Evolutionary conservation across 306 rosid species (phyloP).

Genomic region (Herpetospermum pedunculosum): DNA sequence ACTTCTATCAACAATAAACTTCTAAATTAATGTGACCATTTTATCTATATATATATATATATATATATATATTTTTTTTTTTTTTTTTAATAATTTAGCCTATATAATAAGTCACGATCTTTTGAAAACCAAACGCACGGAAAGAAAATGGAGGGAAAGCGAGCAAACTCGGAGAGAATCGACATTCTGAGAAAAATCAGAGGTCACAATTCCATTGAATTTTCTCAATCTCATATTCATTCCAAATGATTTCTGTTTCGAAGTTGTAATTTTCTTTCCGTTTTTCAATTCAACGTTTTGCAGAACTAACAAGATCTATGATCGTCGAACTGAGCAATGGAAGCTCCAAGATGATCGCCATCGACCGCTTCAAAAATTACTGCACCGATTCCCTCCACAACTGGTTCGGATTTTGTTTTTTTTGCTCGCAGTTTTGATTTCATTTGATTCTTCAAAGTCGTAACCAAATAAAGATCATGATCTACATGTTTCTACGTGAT

Average conservation of each 20-base stretch:
- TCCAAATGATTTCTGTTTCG: neutral
- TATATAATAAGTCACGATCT: neutral
- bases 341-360: constrained; percentile 40
- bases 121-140: neutral
- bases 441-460: neutral
- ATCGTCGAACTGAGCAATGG: constrained; percentile 38
- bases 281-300: neutral
- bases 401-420: constrained; percentile 31
- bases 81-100: no score
- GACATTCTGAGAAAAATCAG: constrained; percentile 38
- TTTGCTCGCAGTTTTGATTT: neutral
- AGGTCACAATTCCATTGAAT: constrained; percentile 21
- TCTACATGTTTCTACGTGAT: neutral
- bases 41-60: no score
- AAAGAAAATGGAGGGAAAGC: constrained; percentile 55
- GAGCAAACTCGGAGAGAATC: constrained; percentile 16
- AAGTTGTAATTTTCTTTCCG: neutral
- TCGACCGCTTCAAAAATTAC: constrained; percentile 56
- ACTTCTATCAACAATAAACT: no score
- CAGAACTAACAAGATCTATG: constrained; percentile 54
- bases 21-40: no score
- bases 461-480: neutral
- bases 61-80: no score
- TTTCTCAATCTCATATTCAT: neutral
- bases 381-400: constrained; percentile 30